phyloP scores from a whole-genome alignment of 1,284 basidiomycete genomes.

The Singerocomus inundabilis region DNA sequence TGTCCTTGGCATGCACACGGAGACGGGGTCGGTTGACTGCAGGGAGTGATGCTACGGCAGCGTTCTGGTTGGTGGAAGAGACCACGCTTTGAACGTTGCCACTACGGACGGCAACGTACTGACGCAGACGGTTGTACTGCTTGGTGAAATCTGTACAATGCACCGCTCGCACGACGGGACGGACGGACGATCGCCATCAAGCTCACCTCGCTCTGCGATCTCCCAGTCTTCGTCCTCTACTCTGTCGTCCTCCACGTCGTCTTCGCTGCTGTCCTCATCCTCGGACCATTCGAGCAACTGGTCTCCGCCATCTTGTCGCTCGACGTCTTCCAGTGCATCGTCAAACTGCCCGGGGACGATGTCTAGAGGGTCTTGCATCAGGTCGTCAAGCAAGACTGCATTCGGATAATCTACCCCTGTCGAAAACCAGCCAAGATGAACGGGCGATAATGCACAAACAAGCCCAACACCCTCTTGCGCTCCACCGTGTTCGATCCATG shows the following conservation, averaged over 20 bases:
- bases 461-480: slow-evolving; percentile 18
- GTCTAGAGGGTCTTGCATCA: slow-evolving; percentile 13
- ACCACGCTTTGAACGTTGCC: slow-evolving; percentile 59
- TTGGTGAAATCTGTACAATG: slow-evolving; percentile 85
- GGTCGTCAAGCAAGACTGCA: no score
- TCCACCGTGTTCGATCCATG: slow-evolving; percentile 1
- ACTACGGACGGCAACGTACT: slow-evolving; percentile 75
- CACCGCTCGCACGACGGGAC: background rate
- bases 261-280: slow-evolving; percentile 40
- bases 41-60: slow-evolving; percentile 61
- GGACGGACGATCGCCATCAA: background rate
- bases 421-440: background rate
- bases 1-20: slow-evolving; percentile 43
- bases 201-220: slow-evolving; percentile 69
- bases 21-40: slow-evolving; percentile 67
- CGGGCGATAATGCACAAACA: slow-evolving; percentile 21
- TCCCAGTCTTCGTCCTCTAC: slow-evolving; percentile 94
- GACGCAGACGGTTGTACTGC: slow-evolving; percentile 89
- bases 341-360: slow-evolving; percentile 52
- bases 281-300: slow-evolving; percentile 40
- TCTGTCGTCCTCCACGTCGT: slow-evolving; percentile 52
- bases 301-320: slow-evolving; percentile 39
- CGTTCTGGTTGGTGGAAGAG: slow-evolving; percentile 47
- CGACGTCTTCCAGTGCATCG: slow-evolving; percentile 37
- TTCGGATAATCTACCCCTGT: slow-evolving; percentile 20